Base-by-base conservation (phyloP, 2,329 filamentous ascomycete species). In the Thelonectria rubi region DNA sequence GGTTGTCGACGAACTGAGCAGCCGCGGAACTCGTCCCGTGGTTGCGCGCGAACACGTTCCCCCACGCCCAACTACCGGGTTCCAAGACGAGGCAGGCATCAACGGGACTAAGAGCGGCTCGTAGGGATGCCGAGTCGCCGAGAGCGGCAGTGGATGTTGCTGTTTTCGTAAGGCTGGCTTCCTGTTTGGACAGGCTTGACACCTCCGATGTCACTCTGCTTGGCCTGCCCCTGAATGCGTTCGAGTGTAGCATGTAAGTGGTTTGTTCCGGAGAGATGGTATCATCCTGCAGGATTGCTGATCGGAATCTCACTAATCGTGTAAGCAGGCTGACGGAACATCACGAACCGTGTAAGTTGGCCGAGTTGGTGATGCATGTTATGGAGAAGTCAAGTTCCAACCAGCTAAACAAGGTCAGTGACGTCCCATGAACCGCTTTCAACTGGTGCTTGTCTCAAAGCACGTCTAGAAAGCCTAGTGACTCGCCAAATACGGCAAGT, bases 231-330 rank as follows among this genome's bases (percentile, higher is more conserved):
- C 26, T 50, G 34, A 40, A 47, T 45, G 18, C 14, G 17, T 43
- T 26, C 15, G 43, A 40, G 45, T 48, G 47, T 43, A 21, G 5
- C 37, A 34, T 55, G 37, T 50, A 45, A 14, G n/a, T n/a, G 30
- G n/a, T 30, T n/a, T 47, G n/a, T n/a, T 5, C 18, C 52, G 11
- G 14, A 14, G 30, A 12, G 37, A 45, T 55, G 42, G 42, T 39
- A 47, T 55, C 57, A 60, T 60, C 51, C 37, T 55, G 26, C 39
- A 60, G 15, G 21, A 14, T n/a, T 48, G 57, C 12, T 55, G 58
- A 61, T 61, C 52, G 39, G 21, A 61, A 61, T 61, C 32, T 43
- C 9, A n/a, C 14, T 18, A 21, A 39, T 12, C 18, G 42, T 11
- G 26, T 24, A 24, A 24, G 24, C 24, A 24, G 24, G 24, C n/a